A percentile compares a stretch with the other conserved stretches of the same genome.
phyloP scores from a whole-genome alignment of 208 protist species.

The Wallacemonas sp. region DNA sequence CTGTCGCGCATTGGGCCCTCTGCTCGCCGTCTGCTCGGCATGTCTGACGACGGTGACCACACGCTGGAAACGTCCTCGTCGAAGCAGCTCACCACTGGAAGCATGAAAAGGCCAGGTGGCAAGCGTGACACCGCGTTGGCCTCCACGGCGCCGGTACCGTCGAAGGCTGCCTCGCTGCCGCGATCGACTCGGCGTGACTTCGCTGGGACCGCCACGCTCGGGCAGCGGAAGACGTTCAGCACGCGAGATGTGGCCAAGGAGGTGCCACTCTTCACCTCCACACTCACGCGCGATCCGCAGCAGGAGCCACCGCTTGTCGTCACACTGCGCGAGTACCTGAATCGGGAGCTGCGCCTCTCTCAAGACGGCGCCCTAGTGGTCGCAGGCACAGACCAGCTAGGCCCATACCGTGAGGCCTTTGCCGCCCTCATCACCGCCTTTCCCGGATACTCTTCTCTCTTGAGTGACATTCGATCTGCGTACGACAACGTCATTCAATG shows the following conservation, averaged over 20 bases:
- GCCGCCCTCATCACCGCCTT: conserved; percentile 63
- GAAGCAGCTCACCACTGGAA: not conserved
- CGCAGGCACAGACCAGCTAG: conserved; percentile 47
- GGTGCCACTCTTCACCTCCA: conserved; percentile 11
- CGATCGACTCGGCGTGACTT: not conserved
- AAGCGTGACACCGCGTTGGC: not conserved
- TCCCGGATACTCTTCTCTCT: conserved; percentile 59
- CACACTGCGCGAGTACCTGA: conserved; percentile 43
- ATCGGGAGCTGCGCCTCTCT: conserved; percentile 34
- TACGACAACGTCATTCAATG: conserved; percentile 84
- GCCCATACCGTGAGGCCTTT: conserved; percentile 79
- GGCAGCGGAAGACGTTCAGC: not conserved
- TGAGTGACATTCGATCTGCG: conserved; percentile 69
- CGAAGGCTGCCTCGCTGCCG: not conserved
- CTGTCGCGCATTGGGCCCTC: conserved; percentile 60
- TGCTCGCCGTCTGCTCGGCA: conserved; percentile 32
- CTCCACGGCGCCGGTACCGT: conserved; percentile 16
- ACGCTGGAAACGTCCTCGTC: not conserved
- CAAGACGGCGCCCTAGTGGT: conserved; percentile 13
- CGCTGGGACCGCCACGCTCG: conserved; percentile 6
- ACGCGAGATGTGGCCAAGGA: conserved; percentile 10
- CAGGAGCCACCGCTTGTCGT: conserved; percentile 23
- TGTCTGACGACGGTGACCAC: conserved; percentile 20
- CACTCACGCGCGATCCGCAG: conserved; percentile 11
- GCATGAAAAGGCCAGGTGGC: not conserved